Conservation (phyloP, 2,329 filamentous ascomycete genomes). For the Arthrobotrys iridis region DNA sequence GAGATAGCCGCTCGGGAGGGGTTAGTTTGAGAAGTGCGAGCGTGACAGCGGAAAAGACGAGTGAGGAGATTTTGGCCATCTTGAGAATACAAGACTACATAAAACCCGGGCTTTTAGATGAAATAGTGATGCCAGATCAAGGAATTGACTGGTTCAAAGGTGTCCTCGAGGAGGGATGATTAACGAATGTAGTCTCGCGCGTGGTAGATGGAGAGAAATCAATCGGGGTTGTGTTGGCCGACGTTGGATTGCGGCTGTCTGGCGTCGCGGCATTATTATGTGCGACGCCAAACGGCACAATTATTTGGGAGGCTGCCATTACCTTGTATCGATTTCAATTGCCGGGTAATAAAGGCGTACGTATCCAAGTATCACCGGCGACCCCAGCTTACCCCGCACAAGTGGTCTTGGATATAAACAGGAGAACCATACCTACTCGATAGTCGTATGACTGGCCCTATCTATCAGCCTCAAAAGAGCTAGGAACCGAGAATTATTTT, state of each 20-base stretch:
- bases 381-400: too few relatives aligned
- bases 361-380: too few relatives aligned
- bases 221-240: neutral
- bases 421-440: too few relatives aligned
- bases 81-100: neutral
- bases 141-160: neutral
- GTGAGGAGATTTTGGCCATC: conserved; percentile 35
- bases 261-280: conserved; percentile 7
- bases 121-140: neutral
- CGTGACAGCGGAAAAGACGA: conserved; percentile 29
- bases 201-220: neutral
- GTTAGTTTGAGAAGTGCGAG: conserved; percentile 28
- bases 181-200: neutral
- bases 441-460: too few relatives aligned
- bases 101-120: neutral
- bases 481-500: too few relatives aligned
- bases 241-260: conserved; percentile 5
- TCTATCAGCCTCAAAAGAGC: too few relatives aligned
- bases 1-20: conserved; percentile 9
- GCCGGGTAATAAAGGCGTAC: too few relatives aligned
- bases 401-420: too few relatives aligned
- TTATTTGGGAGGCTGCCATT: too few relatives aligned
- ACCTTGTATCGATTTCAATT: too few relatives aligned
- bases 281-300: conserved; percentile 1
- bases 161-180: neutral